A percentile compares a stretch with the other conserved stretches of the same genome.
Conservation (phyloP, 2,329 filamentous ascomycete species). For the Scedosporium aurantiacum region DNA sequence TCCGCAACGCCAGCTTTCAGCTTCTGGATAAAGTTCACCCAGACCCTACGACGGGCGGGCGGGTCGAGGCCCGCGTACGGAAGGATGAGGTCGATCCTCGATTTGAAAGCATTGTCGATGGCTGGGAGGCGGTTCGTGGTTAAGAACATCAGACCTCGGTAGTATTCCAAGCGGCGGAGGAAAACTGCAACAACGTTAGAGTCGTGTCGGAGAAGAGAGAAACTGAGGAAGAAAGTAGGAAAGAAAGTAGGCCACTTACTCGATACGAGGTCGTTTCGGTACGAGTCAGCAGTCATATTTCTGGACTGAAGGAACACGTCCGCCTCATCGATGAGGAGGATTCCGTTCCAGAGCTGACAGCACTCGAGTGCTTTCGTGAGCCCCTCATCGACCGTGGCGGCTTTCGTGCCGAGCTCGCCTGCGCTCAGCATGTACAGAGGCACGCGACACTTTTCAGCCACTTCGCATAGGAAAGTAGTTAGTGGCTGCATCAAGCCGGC, state of each 20-base stretch:
- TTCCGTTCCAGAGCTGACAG: conserved; percentile 11
- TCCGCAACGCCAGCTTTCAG: background rate
- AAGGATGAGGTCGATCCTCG: background rate
- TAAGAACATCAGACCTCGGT: background rate
- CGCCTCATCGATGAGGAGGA: conserved; percentile 12
- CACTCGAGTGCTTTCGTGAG: conserved; percentile 8
- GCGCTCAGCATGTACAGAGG: conserved; percentile 12
- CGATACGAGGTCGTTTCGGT: background rate
- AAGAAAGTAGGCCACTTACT: background rate
- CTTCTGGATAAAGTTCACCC: background rate
- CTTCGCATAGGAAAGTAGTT: background rate
- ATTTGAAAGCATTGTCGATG: background rate
- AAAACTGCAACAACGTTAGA: background rate
- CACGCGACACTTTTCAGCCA: conserved; percentile 5
- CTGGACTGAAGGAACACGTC: conserved; percentile 10
- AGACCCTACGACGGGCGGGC: background rate
- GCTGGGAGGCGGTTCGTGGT: background rate
- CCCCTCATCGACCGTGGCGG: conserved; percentile 7
- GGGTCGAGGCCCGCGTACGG: background rate
- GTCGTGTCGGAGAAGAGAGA: background rate
- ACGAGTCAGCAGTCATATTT: background rate
- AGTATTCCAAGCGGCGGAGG: conserved; percentile 5
- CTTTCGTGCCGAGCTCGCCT: conserved; percentile 10
- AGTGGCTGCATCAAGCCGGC: too few relatives aligned
- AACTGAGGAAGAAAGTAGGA: too few relatives aligned